phyloP scores from a whole-genome alignment of 2,329 filamentous ascomycete genomes.

The Endoconidiophora polonica region DNA sequence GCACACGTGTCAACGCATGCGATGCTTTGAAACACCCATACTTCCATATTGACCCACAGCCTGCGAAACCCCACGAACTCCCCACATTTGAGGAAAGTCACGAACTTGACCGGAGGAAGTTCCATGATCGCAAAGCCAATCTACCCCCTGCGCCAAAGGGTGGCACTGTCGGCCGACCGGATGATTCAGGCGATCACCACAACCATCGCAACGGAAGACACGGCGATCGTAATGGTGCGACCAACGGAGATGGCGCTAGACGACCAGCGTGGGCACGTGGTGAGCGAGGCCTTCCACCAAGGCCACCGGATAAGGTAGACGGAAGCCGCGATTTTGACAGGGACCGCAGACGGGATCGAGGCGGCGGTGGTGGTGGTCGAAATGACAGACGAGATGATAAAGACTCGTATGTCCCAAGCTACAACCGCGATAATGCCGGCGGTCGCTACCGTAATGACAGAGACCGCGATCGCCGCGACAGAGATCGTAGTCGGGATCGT shows the following conservation, averaged over 20 bases:
- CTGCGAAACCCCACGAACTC: slow-evolving; percentile 71
- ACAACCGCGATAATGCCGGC: slow-evolving; percentile 14
- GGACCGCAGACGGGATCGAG: neutral
- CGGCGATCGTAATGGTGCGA: slow-evolving; percentile 25
- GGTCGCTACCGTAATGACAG: slow-evolving; percentile 24
- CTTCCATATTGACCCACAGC: slow-evolving; percentile 63
- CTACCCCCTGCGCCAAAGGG: slow-evolving; percentile 83
- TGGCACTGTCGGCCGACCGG: slow-evolving; percentile 65
- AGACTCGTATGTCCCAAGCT: slow-evolving; percentile 9
- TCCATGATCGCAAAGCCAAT: slow-evolving; percentile 67
- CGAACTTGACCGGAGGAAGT: slow-evolving; percentile 85
- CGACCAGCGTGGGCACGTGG: slow-evolving; percentile 21
- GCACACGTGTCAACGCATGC: slow-evolving; percentile 73
- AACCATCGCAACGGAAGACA: slow-evolving; percentile 27
- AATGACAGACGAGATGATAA: slow-evolving; percentile 6
- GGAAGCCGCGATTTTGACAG: slow-evolving; percentile 2
- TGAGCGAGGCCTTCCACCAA: slow-evolving; percentile 7
- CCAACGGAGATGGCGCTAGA: slow-evolving; percentile 18
- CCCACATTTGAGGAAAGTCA: slow-evolving; percentile 88
- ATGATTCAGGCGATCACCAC: slow-evolving; percentile 30
- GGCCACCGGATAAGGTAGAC: slow-evolving; percentile 6
- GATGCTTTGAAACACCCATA: slow-evolving; percentile 88
- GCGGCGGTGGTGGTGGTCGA: neutral
- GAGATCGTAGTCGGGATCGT: slow-evolving; percentile 19
- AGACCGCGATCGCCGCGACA: slow-evolving; percentile 25